A percentile compares a stretch with the other conserved stretches of the same genome.
phyloP scores from a whole-genome alignment of 306 rosid species.

The Boehmeria nivea region DNA sequence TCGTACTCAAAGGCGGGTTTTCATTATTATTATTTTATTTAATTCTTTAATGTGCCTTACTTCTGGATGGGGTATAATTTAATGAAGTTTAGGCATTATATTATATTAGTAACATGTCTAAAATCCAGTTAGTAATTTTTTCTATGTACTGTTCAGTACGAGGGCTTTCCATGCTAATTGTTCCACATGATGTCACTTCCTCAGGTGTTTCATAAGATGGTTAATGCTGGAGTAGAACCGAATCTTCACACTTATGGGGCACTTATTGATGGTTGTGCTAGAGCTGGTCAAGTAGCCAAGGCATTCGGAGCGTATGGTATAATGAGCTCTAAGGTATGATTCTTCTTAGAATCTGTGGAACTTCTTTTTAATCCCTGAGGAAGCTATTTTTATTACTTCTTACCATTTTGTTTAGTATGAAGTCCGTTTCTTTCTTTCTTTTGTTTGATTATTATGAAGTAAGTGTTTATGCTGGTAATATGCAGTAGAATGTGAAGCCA shows the following conservation, averaged over 20 bases:
- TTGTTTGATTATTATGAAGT: slow-evolving; percentile 8
- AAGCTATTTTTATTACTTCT: slow-evolving; percentile 3
- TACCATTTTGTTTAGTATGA: background rate
- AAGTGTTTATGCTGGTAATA: slow-evolving; percentile 52
- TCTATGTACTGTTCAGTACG: too few relatives aligned
- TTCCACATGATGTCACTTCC: slow-evolving; percentile 16
- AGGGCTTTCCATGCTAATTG: slow-evolving; percentile 13
- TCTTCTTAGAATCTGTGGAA: slow-evolving; percentile 18
- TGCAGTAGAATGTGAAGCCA: slow-evolving; percentile 99
- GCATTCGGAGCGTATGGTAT: slow-evolving; percentile 99
- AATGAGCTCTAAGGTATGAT: slow-evolving; percentile 91
- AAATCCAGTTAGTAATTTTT: too few relatives aligned
- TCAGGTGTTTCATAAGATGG: slow-evolving; percentile 90
- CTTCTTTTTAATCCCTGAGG: background rate
- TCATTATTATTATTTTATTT: too few relatives aligned
- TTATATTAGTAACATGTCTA: too few relatives aligned
- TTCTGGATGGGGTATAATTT: too few relatives aligned
- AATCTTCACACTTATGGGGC: slow-evolving; percentile 90
- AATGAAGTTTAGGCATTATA: too few relatives aligned
- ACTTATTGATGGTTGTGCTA: slow-evolving; percentile 95
- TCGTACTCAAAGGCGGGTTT: too few relatives aligned
- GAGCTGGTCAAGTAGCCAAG: slow-evolving; percentile 95
- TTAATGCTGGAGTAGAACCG: slow-evolving; percentile 84
- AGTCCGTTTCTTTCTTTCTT: slow-evolving; percentile 17
- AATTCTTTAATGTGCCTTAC: too few relatives aligned